phyloP scores from a whole-genome alignment of 2,329 filamentous ascomycete genomes.

The Penicillium sp. region DNA sequence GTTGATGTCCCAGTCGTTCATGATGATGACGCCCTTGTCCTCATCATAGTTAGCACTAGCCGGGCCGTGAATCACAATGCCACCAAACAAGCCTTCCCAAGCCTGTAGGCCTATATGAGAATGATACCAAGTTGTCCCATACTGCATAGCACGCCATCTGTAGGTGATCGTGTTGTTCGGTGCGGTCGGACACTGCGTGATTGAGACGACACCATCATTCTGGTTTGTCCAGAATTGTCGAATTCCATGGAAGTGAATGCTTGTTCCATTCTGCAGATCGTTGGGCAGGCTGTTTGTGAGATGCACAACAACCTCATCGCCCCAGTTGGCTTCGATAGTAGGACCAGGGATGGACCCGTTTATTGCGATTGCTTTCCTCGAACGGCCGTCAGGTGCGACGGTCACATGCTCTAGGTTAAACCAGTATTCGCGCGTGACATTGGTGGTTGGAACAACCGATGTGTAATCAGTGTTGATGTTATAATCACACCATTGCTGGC shows the following conservation, averaged over 20 bases:
- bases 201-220: constrained; percentile 35
- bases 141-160: constrained; percentile 41
- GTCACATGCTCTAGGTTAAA: constrained; percentile 27
- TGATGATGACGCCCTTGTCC: constrained; percentile 39
- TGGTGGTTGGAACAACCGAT: constrained; percentile 20
- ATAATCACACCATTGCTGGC: constrained; percentile 19
- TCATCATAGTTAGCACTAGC: constrained; percentile 44
- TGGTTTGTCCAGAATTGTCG: constrained; percentile 35
- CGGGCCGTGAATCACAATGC: constrained; percentile 55
- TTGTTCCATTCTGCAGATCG: constrained; percentile 25
- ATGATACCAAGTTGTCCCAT: constrained; percentile 41
- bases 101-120: constrained; percentile 44
- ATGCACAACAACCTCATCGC: constrained; percentile 34
- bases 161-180: constrained; percentile 43
- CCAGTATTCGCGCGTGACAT: constrained; percentile 34
- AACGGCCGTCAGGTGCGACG: constrained; percentile 35
- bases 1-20: constrained; percentile 39
- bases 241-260: constrained; percentile 42
- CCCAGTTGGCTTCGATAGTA: constrained; percentile 40
- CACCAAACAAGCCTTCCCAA: constrained; percentile 62
- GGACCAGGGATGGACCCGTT: constrained; percentile 42
- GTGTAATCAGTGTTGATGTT: constrained; percentile 20
- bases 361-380: constrained; percentile 30
- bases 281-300: constrained; percentile 29
- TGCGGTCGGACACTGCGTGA: constrained; percentile 47